Evolutionary conservation across 805 yeast genomes (phyloP).

Genomic region (Monosporozyma aerobia): DNA sequence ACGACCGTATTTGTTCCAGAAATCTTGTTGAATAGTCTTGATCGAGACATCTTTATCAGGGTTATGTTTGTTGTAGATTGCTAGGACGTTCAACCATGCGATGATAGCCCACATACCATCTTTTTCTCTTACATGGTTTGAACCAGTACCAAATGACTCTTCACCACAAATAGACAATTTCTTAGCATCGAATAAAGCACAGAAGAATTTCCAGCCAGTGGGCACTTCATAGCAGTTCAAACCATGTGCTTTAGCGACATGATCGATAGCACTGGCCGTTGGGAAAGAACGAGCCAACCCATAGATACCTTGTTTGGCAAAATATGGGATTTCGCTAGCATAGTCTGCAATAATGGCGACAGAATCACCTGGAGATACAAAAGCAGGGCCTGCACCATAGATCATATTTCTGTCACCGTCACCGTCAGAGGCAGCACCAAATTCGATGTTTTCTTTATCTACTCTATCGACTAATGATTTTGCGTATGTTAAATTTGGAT

Average conservation of each 20-base stretch:
- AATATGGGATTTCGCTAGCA: constrained; percentile 81
- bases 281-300: constrained; percentile 98
- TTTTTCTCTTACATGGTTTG: constrained; percentile 94
- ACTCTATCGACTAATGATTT: constrained; percentile 76
- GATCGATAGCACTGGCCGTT: constrained; percentile 86
- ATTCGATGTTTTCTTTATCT: constrained; percentile 69
- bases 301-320: constrained; percentile 71
- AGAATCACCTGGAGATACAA: constrained; percentile 97
- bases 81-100: constrained; percentile 94
- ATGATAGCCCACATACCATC: constrained; percentile 97
- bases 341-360: constrained; percentile 97
- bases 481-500: constrained; percentile 95
- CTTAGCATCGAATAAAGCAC: constrained; percentile 87
- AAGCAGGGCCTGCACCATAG: constrained; percentile 82
- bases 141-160: constrained; percentile 97
- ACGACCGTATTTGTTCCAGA: constrained; percentile 92
- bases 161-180: constrained; percentile 96
- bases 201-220: constrained; percentile 99
- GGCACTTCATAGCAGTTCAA: constrained; percentile 88
- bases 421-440: constrained; percentile 99
- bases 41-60: constrained; percentile 59
- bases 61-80: constrained; percentile 60
- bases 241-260: constrained; percentile 74
- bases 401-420: constrained; percentile 99
- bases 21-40: constrained; percentile 67